Percentiles rank a stretch among this genome's conserved stretches.
Evolutionary conservation across 1,284 basidiomycete species (phyloP).

Genomic region (Sporisorium exsertum): DNA sequence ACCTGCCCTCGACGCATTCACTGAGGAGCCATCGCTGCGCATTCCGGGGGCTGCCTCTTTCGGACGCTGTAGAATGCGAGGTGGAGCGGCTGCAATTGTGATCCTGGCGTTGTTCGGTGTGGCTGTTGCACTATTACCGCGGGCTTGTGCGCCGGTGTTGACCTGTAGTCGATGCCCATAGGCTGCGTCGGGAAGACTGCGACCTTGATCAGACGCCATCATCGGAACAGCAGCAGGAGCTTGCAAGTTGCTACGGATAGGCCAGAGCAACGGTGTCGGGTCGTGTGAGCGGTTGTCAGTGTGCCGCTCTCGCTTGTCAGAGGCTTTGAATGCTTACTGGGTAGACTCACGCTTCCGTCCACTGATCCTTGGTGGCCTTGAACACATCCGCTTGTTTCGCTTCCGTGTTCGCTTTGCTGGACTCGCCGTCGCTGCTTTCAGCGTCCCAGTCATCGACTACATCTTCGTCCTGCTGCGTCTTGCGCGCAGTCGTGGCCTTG

Average conservation of each 20-base stretch:
- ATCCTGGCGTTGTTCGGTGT: not conserved
- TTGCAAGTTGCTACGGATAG: conserved; percentile 31
- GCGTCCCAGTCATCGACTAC: conserved; percentile 51
- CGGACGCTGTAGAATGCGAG: conserved; percentile 44
- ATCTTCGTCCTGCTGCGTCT: conserved; percentile 20
- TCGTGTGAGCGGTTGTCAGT: not conserved
- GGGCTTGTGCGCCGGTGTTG: not conserved
- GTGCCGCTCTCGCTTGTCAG: not conserved
- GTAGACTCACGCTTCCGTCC: conserved; percentile 42
- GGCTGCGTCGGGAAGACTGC: conserved; percentile 36
- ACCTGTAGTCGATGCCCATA: conserved; percentile 27
- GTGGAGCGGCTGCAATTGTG: conserved; percentile 30
- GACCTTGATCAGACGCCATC: conserved; percentile 6
- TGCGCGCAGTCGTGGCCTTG: conserved; percentile 7
- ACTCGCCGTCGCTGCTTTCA: conserved; percentile 38
- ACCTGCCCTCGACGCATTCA: conserved; percentile 17
- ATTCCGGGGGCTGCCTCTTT: conserved; percentile 36
- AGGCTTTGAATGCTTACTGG: not conserved
- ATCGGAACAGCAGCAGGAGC: conserved; percentile 33
- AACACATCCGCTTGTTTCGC: conserved; percentile 26
- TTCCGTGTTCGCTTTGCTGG: not conserved
- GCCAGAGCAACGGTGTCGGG: not conserved
- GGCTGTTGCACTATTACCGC: not conserved
- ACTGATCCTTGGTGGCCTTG: conserved; percentile 33
- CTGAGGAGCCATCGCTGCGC: conserved; percentile 32